Conservation (phyloP, 139 green algal species). For the Chlorella sp. region DNA sequence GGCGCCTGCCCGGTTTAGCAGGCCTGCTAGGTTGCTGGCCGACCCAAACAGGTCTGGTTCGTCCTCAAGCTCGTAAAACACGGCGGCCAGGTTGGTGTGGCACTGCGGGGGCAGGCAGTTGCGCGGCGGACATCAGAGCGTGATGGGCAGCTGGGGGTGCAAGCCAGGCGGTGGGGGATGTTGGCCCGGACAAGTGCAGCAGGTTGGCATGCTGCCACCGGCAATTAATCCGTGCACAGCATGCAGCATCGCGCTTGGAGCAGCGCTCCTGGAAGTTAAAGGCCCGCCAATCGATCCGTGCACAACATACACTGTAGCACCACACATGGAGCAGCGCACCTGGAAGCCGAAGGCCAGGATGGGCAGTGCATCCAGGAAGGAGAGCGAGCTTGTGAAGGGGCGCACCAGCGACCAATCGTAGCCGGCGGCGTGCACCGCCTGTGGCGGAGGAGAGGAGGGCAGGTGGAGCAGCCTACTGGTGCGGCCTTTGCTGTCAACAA, state of each 20-base stretch:
- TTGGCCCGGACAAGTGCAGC: no score
- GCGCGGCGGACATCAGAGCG: no score
- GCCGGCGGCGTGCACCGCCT: conserved; percentile 27
- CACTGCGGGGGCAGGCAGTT: conserved; percentile 43
- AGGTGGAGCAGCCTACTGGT: no score
- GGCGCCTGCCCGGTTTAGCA: background rate
- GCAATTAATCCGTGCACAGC: no score
- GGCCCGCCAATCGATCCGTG: no score
- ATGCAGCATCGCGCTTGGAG: no score
- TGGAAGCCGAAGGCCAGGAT: conserved; percentile 87
- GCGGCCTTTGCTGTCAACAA: no score
- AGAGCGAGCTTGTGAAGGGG: conserved; percentile 46
- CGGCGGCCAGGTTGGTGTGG: conserved; percentile 64
- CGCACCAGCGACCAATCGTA: conserved; percentile 31
- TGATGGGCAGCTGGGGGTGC: no score
- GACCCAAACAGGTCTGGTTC: conserved; percentile 17
- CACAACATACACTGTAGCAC: no score
- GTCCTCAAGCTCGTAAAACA: conserved; percentile 40
- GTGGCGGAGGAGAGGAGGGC: background rate
- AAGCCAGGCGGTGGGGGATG: no score
- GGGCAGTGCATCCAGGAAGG: conserved; percentile 42
- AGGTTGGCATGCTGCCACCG: no score
- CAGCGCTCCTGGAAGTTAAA: no score
- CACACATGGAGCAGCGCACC: background rate
- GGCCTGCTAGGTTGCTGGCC: background rate